These are phyloP conservation scores for Vitis hybrid DNA, from an alignment of 177 flowering plant species.

Conservation along the genomic window DNA sequence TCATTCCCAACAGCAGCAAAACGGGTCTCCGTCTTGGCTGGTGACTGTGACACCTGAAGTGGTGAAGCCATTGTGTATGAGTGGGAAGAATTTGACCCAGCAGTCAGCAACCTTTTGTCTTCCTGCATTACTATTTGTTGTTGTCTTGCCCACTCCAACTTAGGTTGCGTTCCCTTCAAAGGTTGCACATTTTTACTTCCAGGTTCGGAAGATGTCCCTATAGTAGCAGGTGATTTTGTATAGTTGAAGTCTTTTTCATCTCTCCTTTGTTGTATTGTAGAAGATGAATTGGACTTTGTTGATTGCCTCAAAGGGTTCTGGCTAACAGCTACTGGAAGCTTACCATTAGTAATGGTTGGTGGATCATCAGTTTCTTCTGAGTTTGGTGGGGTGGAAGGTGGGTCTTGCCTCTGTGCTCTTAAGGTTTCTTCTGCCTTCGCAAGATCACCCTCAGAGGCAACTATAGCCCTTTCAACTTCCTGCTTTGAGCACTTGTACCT, in stretches of 20 bases:
- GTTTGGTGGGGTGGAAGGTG: slow-evolving; percentile 35
- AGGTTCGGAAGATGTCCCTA: slow-evolving; percentile 31
- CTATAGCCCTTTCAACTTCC: slow-evolving; percentile 80
- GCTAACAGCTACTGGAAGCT: too few relatives aligned
- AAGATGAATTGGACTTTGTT: slow-evolving; percentile 22
- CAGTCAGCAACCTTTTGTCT: slow-evolving; percentile 53
- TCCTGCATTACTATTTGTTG: slow-evolving; percentile 32
- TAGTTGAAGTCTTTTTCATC: slow-evolving; percentile 66
- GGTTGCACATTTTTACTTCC: slow-evolving; percentile 40
- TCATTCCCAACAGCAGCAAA: slow-evolving; percentile 33
- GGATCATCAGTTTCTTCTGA: slow-evolving; percentile 45
- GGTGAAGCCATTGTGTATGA: slow-evolving; percentile 46
- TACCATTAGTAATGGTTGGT: slow-evolving; percentile 3
- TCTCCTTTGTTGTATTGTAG: slow-evolving; percentile 40
- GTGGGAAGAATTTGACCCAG: slow-evolving; percentile 40
- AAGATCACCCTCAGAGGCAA: slow-evolving; percentile 80
- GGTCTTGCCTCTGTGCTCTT: slow-evolving; percentile 54
- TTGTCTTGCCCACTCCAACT: slow-evolving; percentile 42
- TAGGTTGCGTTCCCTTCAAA: slow-evolving; percentile 33
- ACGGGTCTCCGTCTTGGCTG: slow-evolving; percentile 37
- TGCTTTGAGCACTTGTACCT: slow-evolving; percentile 65
- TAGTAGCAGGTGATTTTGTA: slow-evolving; percentile 36
- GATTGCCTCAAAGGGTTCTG: slow-evolving; percentile 25
- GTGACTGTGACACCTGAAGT: slow-evolving; percentile 37
- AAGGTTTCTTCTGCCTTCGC: slow-evolving; percentile 67